Base-by-base conservation (phyloP, 805 yeast species). In the Saturnispora dispora region DNA sequence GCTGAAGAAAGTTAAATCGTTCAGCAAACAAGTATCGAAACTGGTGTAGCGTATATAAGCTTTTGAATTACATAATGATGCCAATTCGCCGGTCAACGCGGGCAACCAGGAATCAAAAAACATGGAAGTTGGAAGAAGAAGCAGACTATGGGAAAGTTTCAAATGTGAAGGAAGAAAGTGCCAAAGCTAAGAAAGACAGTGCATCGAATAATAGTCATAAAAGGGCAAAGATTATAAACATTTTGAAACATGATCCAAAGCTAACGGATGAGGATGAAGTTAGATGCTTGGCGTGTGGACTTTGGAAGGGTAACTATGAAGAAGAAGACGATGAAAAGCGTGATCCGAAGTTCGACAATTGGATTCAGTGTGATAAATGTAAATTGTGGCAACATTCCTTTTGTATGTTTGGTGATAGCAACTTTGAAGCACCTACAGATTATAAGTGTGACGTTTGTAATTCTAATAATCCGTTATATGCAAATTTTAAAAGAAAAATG, bases 341-440 rank as follows among this genome's bases (percentile, higher is more conserved):
- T 28, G 50, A 42, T 17, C 45, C 45, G 5, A 37, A 43, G 53
- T 64, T 71, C 10, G 81, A 85, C 13, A 71, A 70, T 11, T 81
- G 82, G 85, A 75, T 83, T 27, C 80, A 79, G 58, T 84, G 90
- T 65, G 87, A 81, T 27, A 57, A 65, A 7, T 84, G 90, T 61
- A 64, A 72, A 44, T 77, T 88, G 2, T 84, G 89, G 89, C 89
- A 84, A 61, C 90, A 84, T 60, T 75, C 77, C 32, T 67, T 61
- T 50, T 84, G 90, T 63, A 72, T 82, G 77, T 74, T 82, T 25
- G 79, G 73, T 44, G 62, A 68, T 8, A 64, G 68, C 22, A 30
- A 57, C 20, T 66, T 62, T 32, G 61, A 60, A 30, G 62, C 75
- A 1, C 84, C 85, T 3, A 67, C 74, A 10, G 55, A 60, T 11